phyloP scores from a whole-genome alignment of 176 grass and related monocot genomes.

The Oryza rufipogon region DNA sequence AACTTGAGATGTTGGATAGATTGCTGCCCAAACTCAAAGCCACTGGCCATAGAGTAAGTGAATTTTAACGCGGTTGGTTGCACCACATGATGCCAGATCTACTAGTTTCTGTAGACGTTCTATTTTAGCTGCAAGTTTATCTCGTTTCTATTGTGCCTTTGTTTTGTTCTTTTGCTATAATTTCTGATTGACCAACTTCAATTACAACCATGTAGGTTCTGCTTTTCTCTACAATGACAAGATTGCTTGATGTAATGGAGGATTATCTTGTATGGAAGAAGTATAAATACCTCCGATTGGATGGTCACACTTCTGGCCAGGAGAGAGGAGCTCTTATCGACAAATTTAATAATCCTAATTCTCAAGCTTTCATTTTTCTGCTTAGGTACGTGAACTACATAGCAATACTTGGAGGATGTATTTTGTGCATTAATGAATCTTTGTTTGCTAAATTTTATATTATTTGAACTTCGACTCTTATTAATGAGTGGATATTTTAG shows the following conservation, averaged over 20 bases:
- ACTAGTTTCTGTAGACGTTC: not conserved
- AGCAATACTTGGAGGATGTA: constrained; percentile 9
- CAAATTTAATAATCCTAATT: constrained; percentile 84
- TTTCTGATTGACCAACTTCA: constrained; percentile 10
- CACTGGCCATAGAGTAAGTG: constrained; percentile 86
- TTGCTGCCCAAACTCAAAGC: constrained; percentile 94
- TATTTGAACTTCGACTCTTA: not conserved
- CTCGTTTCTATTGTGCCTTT: not conserved
- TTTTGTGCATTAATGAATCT: constrained; percentile 6
- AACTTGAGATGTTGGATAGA: constrained; percentile 98
- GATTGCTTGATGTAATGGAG: constrained; percentile 99
- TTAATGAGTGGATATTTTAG: constrained; percentile 35
- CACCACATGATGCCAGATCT: not conserved
- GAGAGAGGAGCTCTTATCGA: constrained; percentile 96
- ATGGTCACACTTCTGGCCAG: constrained; percentile 93
- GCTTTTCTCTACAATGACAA: constrained; percentile 99
- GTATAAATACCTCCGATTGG: constrained; percentile 94
- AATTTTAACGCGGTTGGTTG: constrained; percentile 24
- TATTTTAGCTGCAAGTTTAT: constrained; percentile 20
- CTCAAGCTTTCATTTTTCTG: constrained; percentile 92
- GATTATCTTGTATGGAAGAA: constrained; percentile 89
- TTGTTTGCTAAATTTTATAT: constrained; percentile 23
- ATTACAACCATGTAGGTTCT: constrained; percentile 66
- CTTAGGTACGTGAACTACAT: constrained; percentile 69
- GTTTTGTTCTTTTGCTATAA: constrained; percentile 17